Evolutionary conservation across 1,139 yeast species (phyloP).

Genomic region (Saccharomyces hybrid): DNA sequence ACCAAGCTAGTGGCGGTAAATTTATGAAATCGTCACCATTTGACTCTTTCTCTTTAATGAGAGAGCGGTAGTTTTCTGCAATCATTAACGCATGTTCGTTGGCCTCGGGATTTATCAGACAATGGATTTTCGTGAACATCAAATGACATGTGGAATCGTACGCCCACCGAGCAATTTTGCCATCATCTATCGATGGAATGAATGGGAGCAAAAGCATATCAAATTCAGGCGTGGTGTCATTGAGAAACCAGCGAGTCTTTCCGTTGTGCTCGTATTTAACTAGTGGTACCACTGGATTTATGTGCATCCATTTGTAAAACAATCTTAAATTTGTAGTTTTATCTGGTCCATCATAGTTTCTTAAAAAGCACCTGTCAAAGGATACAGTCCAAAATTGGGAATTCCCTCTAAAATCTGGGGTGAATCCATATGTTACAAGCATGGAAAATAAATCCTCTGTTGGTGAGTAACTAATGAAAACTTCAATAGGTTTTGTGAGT

Average conservation of each 20-base stretch:
- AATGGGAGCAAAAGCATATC: slow-evolving; percentile 13
- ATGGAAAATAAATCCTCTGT: slow-evolving; percentile 42
- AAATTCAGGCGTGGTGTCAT: slow-evolving; percentile 12
- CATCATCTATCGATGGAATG: neutral
- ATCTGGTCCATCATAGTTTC: slow-evolving; percentile 4
- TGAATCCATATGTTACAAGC: slow-evolving; percentile 51
- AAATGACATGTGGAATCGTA: slow-evolving; percentile 1
- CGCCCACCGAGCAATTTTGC: neutral
- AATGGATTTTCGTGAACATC: neutral
- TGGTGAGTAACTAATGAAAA: slow-evolving; percentile 45
- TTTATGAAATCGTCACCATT: slow-evolving; percentile 9
- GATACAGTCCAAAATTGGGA: slow-evolving; percentile 15
- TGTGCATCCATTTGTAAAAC: slow-evolving; percentile 20
- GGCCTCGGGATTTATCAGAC: neutral
- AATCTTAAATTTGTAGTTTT: slow-evolving; percentile 7
- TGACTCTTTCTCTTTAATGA: slow-evolving; percentile 6
- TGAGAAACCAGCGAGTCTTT: slow-evolving; percentile 10
- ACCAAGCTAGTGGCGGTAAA: slow-evolving; percentile 17
- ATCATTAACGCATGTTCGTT: slow-evolving; percentile 3
- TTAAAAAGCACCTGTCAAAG: slow-evolving; percentile 24
- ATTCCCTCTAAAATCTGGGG: slow-evolving; percentile 16
- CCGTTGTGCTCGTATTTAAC: slow-evolving; percentile 5
- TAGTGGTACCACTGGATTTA: slow-evolving; percentile 19
- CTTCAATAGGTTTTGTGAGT: slow-evolving; percentile 24
- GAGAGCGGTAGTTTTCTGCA: slow-evolving; percentile 1